Evolutionary conservation across 257 asterid species (phyloP).

Genomic region (Fraxinus cuspidata): DNA sequence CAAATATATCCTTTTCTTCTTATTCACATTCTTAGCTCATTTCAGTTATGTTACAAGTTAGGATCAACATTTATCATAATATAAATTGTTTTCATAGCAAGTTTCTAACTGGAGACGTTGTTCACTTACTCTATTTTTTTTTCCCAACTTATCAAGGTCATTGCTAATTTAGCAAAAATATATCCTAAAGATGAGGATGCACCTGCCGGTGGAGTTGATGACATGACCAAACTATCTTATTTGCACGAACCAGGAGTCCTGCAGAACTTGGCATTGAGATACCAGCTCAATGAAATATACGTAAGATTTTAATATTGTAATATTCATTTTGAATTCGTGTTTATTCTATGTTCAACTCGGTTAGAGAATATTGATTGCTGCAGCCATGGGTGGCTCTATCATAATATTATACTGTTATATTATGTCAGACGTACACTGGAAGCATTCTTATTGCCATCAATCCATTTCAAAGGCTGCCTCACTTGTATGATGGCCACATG

Average conservation of each 20-base stretch:
- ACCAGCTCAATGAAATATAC: constrained; percentile 89
- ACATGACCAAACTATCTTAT: constrained; percentile 96
- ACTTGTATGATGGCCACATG: constrained; percentile 79
- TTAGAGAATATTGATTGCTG: constrained; percentile 25
- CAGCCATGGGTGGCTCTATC: constrained; percentile 27
- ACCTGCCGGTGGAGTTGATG: constrained; percentile 92
- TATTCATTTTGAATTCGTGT: constrained; percentile 19
- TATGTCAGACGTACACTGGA: constrained; percentile 94
- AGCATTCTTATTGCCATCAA: constrained; percentile 96
- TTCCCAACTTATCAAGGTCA: constrained; percentile 45
- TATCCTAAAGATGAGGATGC: constrained; percentile 95
- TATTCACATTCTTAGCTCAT: neutral
- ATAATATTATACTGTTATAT: constrained; percentile 31
- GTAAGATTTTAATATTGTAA: constrained; percentile 44
- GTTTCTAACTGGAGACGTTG: neutral
- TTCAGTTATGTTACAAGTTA: neutral
- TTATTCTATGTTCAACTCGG: constrained; percentile 21
- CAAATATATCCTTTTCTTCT: neutral
- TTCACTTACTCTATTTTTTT: constrained; percentile 22
- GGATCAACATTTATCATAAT: neutral
- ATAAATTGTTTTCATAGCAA: neutral
- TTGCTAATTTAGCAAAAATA: constrained; percentile 52
- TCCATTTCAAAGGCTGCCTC: constrained; percentile 98
- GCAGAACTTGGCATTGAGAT: constrained; percentile 85
- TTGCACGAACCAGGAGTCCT: constrained; percentile 95